Evolutionary conservation across 192 early-diverging fungal species (phyloP), one percentile per base, ranked within the genome.

Genomic region (Entomortierella beljakovae): DNA sequence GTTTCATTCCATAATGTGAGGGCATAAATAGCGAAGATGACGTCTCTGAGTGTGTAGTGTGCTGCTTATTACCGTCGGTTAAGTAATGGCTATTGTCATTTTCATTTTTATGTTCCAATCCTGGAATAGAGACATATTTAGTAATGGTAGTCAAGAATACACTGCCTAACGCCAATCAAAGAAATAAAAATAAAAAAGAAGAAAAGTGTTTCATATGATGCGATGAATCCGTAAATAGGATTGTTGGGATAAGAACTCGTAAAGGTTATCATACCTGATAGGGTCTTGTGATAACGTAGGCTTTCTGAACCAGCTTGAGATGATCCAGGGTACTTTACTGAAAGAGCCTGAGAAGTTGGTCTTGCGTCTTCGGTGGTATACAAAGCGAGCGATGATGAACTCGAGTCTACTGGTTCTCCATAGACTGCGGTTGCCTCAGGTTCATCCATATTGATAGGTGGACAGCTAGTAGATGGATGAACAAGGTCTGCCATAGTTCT

Each of bases 341-440:
- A 31, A 16, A 65, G 34, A 8, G 63, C 35, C 3, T 51, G 49
- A 31, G 65, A 22, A 25, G 22, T 13, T 7, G 16, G 35, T 11
- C 20, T 25, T 53, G 46, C 72, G 6, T 68, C 60, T 1, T 26
- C 64, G 1, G 58, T 37, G 1, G 46, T 40, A 1, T 69, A 61
- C 10, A 79, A 40, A 7, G 61, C 34, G 9, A 79, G 18, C 4
- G 29, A 16, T 5, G 67, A 46, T 0, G 62, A 51, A 15, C 61
- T 65, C 4, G 61, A 61, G 23, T 79, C 75, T 11, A 79, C 37
- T 3, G 75, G 75, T 25, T 70, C 67, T 10, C 68, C 75, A 33
- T 56, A 60, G 1, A 58, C 50, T 1, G n/a, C 22, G 1, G 55
- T 55, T 0, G 75, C 67, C 10, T 58, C 59, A n/a, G 49, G 46